Evolutionary conservation across 2,329 filamentous ascomycete species (phyloP), one percentile per base, ranked within the genome.

Genomic region (Ceratocystis destructans): DNA sequence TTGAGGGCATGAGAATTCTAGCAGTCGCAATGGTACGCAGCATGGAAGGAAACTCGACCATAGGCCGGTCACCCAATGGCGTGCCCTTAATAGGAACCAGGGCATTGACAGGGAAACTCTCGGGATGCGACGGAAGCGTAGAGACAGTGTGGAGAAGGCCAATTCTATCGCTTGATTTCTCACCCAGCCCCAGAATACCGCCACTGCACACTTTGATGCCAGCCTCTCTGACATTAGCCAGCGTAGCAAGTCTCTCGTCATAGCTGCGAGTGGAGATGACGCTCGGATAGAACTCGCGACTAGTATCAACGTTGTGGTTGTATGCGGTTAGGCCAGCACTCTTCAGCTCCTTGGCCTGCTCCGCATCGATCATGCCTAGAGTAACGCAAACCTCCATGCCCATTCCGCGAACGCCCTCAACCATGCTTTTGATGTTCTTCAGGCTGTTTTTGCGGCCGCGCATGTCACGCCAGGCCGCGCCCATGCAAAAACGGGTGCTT

Each of bases 321-420:
- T 96, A 96, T 0, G 91, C 91, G 17, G 91, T 96, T 71, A 96
- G 77, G 0, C 91, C 91, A 0, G 90, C 91, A 1, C 85, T 84
- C 73, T 90, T 91, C 70, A 96, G 82, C 77, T 94, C 88, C 72
- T 83, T 83, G 33, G 91, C 91, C 78, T 96, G 90, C 70, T 81
- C 79, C 5, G 80, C 82, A 75, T 96, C 89, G 71, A 96, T 90
- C 91, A 96, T 96, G 71, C 91, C 91, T 22, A 96, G 81, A 1
- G 91, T 96, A n/a, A 96, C 91, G 74, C 91, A 96, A 6, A 86
- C 87, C 75, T 96, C 91, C 89, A 96, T 93, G 61, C 87, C 89
- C 81, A 96, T 81, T 0, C 77, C 87, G 31, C 87, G 82, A 22
- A 96, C 89, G 0, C 90, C 90, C 66, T 84, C 80, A 3, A 96